Evolutionary conservation across 2,329 filamentous ascomycete genomes (phyloP).

Genomic region (Ascochyta pisi): DNA sequence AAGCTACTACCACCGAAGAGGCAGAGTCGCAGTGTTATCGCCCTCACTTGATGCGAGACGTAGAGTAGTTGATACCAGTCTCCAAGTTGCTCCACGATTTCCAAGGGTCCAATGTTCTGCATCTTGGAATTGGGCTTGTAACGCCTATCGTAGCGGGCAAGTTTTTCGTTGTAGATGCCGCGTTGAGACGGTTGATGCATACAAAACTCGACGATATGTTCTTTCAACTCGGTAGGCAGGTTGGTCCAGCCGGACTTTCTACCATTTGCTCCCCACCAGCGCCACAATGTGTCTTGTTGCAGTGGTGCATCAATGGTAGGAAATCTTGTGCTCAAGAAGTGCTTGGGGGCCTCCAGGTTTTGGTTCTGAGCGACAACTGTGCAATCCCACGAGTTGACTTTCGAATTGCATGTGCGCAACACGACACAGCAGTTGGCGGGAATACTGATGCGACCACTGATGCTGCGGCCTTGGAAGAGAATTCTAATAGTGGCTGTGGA

Average conservation of each 20-base stretch:
- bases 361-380: background rate
- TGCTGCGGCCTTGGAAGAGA: background rate
- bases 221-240: constrained; percentile 38
- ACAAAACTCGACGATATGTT: constrained; percentile 30
- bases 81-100: constrained; percentile 27
- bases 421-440: background rate
- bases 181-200: constrained; percentile 14
- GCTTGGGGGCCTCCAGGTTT: background rate
- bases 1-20: constrained; percentile 22
- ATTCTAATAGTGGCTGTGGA: background rate
- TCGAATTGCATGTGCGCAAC: background rate
- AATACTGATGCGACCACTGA: background rate
- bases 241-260: constrained; percentile 34
- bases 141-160: background rate
- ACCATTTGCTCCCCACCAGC: constrained; percentile 35
- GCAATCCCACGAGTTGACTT: background rate
- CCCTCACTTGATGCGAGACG: constrained; percentile 34
- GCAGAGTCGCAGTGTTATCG: constrained; percentile 29
- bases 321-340: constrained; percentile 18
- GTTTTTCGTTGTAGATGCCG: background rate
- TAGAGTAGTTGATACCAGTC: constrained; percentile 24
- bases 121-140: background rate
- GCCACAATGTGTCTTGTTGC: constrained; percentile 3
- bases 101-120: constrained; percentile 11
- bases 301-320: background rate